Percentiles rank a stretch among this genome's conserved stretches.
These are phyloP conservation scores for Incumbomyces delicatus DNA, from an alignment of 2,329 filamentous ascomycete species.

Conservation along the genomic window DNA sequence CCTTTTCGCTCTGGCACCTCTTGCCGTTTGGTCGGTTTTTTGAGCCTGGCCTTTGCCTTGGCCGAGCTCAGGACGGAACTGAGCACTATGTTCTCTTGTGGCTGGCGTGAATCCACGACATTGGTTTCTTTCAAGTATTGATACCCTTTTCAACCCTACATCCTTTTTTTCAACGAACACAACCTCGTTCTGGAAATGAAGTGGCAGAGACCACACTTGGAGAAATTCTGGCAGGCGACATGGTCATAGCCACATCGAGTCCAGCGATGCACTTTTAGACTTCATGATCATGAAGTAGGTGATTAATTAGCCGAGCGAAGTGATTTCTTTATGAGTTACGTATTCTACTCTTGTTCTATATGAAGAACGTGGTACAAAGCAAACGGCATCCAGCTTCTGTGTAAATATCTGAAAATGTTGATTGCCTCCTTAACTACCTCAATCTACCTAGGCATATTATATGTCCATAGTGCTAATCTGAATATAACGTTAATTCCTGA, in stretches of 20 bases:
- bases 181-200: slow-evolving; percentile 3
- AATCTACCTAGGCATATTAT: no score
- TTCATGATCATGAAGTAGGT: no score
- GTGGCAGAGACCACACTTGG: background rate
- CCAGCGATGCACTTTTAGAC: background rate
- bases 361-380: no score
- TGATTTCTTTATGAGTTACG: no score
- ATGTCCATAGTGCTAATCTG: no score
- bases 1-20: background rate
- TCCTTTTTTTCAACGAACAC: background rate
- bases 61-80: background rate
- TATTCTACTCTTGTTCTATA: no score
- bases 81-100: background rate
- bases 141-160: slow-evolving; percentile 1
- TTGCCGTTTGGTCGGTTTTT: slow-evolving; percentile 4
- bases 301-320: no score
- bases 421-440: no score
- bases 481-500: no score
- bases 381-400: no score
- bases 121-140: background rate
- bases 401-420: no score
- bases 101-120: background rate
- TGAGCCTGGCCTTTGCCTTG: background rate
- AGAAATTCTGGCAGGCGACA: background rate
- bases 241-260: background rate